Conservation (phyloP, 768 basidiomycete genomes). For the Auriscalpium orientale region DNA sequence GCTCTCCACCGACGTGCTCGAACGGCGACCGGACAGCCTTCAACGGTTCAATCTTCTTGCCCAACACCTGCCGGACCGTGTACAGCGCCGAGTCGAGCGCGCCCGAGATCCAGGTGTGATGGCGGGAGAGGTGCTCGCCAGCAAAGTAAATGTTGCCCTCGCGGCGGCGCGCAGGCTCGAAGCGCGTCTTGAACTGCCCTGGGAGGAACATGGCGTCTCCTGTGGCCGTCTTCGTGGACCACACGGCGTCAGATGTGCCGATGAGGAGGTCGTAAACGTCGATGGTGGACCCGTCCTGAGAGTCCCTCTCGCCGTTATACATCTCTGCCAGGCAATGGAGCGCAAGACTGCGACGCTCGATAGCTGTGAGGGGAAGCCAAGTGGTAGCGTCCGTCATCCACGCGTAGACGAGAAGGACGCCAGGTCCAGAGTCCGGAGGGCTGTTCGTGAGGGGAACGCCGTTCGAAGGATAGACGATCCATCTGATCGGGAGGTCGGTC, state of each 20-base stretch:
- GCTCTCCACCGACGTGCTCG: too few relatives aligned
- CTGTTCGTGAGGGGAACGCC: background rate
- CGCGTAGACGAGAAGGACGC: conserved; percentile 21
- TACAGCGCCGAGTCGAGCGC: conserved; percentile 1
- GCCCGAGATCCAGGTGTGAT: conserved; percentile 24
- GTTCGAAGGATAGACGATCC: conserved; percentile 14
- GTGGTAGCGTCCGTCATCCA: conserved; percentile 19
- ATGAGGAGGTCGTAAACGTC: background rate
- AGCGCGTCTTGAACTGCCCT: conserved; percentile 18
- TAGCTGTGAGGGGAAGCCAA: conserved; percentile 15
- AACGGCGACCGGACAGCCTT: too few relatives aligned
- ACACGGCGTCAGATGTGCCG: conserved; percentile 16
- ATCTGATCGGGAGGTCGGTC: conserved; percentile 13
- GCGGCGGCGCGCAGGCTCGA: conserved; percentile 15
- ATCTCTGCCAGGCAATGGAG: conserved; percentile 17
- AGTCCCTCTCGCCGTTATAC: conserved; percentile 6
- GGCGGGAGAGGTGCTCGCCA: conserved; percentile 22
- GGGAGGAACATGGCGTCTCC: conserved; percentile 27
- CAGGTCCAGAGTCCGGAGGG: conserved; percentile 17
- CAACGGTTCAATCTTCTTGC: too few relatives aligned
- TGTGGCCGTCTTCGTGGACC: conserved; percentile 18
- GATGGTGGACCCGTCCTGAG: background rate
- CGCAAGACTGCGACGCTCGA: conserved; percentile 13
- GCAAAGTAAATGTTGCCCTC: conserved; percentile 21
- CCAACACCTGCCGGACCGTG: too few relatives aligned